Conservation (phyloP, 2,329 filamentous ascomycete species). For the Claviceps sp. region DNA sequence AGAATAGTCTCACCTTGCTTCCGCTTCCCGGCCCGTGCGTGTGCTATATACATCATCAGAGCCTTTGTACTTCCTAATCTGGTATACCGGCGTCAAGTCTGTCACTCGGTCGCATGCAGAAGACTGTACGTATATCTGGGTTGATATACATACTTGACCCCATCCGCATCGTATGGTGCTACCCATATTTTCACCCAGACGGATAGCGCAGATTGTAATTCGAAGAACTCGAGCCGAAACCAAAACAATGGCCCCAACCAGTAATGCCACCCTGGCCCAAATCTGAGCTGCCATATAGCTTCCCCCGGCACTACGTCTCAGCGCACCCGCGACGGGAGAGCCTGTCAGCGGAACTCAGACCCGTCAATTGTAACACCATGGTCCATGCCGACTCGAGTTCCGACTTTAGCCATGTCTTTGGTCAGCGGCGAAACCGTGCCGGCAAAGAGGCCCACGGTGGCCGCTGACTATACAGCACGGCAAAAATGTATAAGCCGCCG, state of each 20-base stretch:
- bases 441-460: not conserved
- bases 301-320: not conserved
- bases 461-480: not conserved
- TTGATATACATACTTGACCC: not conserved
- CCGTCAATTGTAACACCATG: not conserved
- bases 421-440: not conserved
- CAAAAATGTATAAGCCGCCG: not conserved
- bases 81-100: too few relatives aligned
- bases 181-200: not conserved
- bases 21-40: too few relatives aligned
- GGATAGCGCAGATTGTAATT: not conserved
- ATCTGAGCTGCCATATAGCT: not conserved
- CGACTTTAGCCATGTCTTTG: not conserved
- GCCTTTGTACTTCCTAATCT: too few relatives aligned
- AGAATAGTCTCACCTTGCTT: too few relatives aligned
- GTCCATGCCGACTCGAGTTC: not conserved
- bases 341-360: not conserved
- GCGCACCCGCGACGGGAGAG: not conserved
- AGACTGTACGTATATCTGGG: not conserved
- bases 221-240: not conserved
- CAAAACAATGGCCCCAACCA: not conserved
- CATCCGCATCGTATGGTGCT: not conserved
- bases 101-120: not conserved
- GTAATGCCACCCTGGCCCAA: not conserved
- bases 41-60: too few relatives aligned